Base-by-base conservation (phyloP, 192 early-diverging fungal species). In the Rhizoclosmatium globosum region DNA sequence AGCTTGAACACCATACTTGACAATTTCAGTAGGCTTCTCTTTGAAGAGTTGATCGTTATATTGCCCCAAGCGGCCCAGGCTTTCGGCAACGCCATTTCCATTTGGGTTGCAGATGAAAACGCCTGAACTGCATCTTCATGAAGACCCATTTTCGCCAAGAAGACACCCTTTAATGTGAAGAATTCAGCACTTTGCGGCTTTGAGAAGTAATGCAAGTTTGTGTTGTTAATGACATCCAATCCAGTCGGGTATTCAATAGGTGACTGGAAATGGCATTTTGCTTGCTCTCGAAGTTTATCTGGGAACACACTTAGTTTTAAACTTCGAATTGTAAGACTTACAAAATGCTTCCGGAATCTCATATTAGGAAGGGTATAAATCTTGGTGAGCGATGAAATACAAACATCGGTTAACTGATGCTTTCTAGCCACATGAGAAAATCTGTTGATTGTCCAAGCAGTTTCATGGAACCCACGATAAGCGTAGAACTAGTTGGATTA, bases 351-450 rank as follows among this genome's bases (percentile, higher is more conserved):
- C 98, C 74, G 99, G 97, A 31, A 99, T 99, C 83, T 99, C 98
- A 99, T 99, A 82, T 99, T 99, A 17, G 98, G 98, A 41, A 99
- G 88, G 1, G 95, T 97, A 85, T 99, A 99, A 71, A 99, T 99
- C 78, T 96, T 96, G 79, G 94, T 95, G 47, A 99, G 88, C 42
- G 84, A 84, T 41, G 79, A 80, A 76, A 96, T 93, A 82, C 97
- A 98, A 11, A 99, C 97, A 56, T 98, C 96, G 3, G 93, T 91
- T 21, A 99, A 87, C n/a, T 92, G 91, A 79, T 99, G 98, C 71
- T 97, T 95, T 1, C 98, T 87, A 3, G 97, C 96, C 46, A 98
- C 94, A 61, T 97, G 95, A 3, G 98, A 97, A 82, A 99, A 99
- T 50, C 97, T 89, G 80, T 99, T 99, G 87, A 98, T 99, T 43